These are phyloP conservation scores for Puccinia triticina DNA, from an alignment of 1,284 basidiomycete genomes.

Conservation along the genomic window DNA sequence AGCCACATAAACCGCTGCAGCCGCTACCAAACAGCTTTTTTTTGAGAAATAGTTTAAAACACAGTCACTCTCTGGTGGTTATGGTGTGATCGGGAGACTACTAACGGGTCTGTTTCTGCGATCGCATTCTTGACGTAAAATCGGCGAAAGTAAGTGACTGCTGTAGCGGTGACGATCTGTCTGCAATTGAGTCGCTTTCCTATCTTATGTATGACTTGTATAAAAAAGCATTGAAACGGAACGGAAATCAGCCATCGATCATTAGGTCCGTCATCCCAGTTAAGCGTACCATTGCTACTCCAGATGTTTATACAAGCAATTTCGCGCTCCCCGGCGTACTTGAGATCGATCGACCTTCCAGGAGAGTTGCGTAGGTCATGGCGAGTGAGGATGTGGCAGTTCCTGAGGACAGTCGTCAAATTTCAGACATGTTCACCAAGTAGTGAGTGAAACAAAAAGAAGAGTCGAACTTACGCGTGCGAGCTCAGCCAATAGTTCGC, in stretches of 20 bases:
- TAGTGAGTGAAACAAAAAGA: neutral
- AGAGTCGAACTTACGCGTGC: slow-evolving; percentile 55
- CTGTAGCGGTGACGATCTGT: slow-evolving; percentile 88
- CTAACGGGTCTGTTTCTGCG: slow-evolving; percentile 52
- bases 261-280: neutral
- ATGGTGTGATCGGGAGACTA: neutral
- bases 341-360: slow-evolving; percentile 55
- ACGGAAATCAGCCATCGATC: neutral
- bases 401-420: slow-evolving; percentile 53
- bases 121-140: slow-evolving; percentile 94
- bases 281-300: slow-evolving; percentile 54
- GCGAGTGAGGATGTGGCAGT: slow-evolving; percentile 58
- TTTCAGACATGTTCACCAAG: neutral
- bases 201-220: slow-evolving; percentile 77
- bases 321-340: slow-evolving; percentile 56
- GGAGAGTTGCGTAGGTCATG: slow-evolving; percentile 56
- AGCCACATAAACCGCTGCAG: slow-evolving; percentile 91
- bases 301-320: slow-evolving; percentile 57
- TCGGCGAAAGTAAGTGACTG: slow-evolving; percentile 86
- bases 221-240: neutral
- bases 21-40: slow-evolving; percentile 76
- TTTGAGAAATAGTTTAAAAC: neutral
- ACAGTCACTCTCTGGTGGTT: neutral
- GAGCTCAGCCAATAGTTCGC: slow-evolving; percentile 58
- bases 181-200: slow-evolving; percentile 80